Percentiles rank a stretch among this genome's conserved stretches.
phyloP scores from a whole-genome alignment of 2,329 filamentous ascomycete species.

The Neopestalotiopsis rosae region DNA sequence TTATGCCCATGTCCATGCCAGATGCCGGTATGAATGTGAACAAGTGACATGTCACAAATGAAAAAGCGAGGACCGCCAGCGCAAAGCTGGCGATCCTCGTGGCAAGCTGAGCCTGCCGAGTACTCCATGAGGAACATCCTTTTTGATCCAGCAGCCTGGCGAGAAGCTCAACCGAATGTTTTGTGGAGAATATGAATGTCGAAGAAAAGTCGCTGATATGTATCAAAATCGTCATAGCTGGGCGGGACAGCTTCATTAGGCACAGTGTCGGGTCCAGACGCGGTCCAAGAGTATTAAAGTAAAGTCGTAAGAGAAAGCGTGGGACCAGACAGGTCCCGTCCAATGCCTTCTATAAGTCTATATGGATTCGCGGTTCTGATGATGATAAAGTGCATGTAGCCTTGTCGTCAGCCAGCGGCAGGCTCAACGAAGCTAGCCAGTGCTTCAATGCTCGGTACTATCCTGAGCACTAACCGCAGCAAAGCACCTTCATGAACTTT shows the following conservation, averaged over 20 bases:
- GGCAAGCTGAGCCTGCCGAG: neutral
- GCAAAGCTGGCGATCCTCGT: neutral
- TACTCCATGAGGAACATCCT: constrained; percentile 7
- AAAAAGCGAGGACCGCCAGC: neutral
- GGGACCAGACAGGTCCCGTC: constrained; percentile 22
- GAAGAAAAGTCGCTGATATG: constrained; percentile 15
- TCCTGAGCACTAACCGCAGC: constrained; percentile 71
- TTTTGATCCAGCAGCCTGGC: constrained; percentile 14
- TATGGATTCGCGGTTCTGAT: constrained; percentile 34
- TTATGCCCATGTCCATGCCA: constrained; percentile 5
- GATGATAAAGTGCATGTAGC: constrained; percentile 10
- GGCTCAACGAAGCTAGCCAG: neutral
- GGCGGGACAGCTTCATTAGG: constrained; percentile 16
- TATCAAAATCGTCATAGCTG: constrained; percentile 20
- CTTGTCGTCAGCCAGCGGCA: neutral
- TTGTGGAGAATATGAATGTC: constrained; percentile 12
- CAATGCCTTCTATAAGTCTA: constrained; percentile 36
- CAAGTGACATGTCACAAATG: neutral
- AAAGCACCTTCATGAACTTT: constrained; percentile 91
- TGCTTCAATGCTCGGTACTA: neutral
- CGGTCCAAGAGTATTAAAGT: constrained; percentile 34
- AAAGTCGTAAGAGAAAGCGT: constrained; percentile 17
- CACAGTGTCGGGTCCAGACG: constrained; percentile 20
- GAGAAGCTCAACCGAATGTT: constrained; percentile 17
- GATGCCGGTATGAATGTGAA: neutral